Evolutionary conservation across 768 basidiomycete genomes (phyloP).

Genomic region (Hygrocybe punicea): DNA sequence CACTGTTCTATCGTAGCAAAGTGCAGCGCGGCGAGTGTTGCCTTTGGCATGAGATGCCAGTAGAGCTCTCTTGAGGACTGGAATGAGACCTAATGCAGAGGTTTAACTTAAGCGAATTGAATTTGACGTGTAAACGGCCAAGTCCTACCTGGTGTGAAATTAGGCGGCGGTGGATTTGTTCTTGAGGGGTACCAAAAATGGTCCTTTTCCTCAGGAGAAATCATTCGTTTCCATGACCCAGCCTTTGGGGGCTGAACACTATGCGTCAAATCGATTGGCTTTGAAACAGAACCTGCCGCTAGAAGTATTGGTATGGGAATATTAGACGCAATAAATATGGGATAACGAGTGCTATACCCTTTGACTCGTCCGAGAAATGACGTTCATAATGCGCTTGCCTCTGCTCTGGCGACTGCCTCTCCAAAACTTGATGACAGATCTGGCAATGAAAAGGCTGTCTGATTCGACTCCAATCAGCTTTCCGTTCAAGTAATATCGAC

Average conservation of each 20-base stretch:
- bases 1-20: conserved; percentile 62
- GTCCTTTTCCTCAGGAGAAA: conserved; percentile 37
- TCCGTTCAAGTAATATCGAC: background rate
- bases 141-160: conserved; percentile 59
- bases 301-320: too few relatives aligned
- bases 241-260: background rate
- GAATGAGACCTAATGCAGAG: conserved; percentile 53
- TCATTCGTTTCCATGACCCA: conserved; percentile 9
- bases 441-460: conserved; percentile 39
- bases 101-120: background rate
- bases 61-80: conserved; percentile 56
- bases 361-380: background rate
- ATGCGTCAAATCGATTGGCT: too few relatives aligned
- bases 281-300: too few relatives aligned
- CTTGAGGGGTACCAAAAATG: conserved; percentile 63
- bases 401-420: conserved; percentile 32
- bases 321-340: conserved; percentile 1
- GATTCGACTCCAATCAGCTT: background rate
- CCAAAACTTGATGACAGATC: conserved; percentile 48
- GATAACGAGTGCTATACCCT: background rate
- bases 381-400: conserved; percentile 54
- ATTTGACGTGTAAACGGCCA: background rate
- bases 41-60: conserved; percentile 50
- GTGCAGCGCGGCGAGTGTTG: conserved; percentile 49
- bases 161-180: conserved; percentile 41